phyloP scores from a whole-genome alignment of 164 flowering plant genomes.

The Aristolochia californica region DNA sequence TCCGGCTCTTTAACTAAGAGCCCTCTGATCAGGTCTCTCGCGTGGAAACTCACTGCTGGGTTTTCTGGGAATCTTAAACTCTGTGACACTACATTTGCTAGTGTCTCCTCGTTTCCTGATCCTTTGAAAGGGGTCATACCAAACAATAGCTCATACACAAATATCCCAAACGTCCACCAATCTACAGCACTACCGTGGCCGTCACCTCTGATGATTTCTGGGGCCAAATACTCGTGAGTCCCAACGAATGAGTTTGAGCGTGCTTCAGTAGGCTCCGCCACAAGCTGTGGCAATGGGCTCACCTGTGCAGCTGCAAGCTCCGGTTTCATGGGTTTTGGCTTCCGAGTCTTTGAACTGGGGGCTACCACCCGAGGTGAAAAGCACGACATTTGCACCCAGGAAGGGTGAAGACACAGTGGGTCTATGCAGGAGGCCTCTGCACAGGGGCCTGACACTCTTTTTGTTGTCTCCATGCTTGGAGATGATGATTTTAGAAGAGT shows the following conservation, averaged over 20 bases:
- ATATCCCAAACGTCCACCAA: slow-evolving; percentile 91
- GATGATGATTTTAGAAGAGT: slow-evolving; percentile 40
- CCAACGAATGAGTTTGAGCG: slow-evolving; percentile 91
- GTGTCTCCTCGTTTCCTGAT: slow-evolving; percentile 54
- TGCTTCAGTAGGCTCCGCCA: slow-evolving; percentile 80
- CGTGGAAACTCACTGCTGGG: slow-evolving; percentile 49
- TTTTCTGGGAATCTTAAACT: slow-evolving; percentile 52
- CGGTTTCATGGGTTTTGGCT: slow-evolving; percentile 38
- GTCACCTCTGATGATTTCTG: slow-evolving; percentile 76
- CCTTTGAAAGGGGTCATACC: slow-evolving; percentile 88
- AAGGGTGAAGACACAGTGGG: slow-evolving; percentile 73
- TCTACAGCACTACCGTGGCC: slow-evolving; percentile 91
- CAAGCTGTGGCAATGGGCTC: slow-evolving; percentile 62
- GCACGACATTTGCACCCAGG: slow-evolving; percentile 62
- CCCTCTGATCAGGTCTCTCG: slow-evolving; percentile 57
- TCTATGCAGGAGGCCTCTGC: slow-evolving; percentile 57
- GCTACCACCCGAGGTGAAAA: slow-evolving; percentile 51
- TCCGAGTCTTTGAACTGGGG: slow-evolving; percentile 34
- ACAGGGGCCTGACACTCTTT: slow-evolving; percentile 38
- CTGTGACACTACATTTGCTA: slow-evolving; percentile 56
- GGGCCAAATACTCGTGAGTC: slow-evolving; percentile 89
- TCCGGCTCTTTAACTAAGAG: slow-evolving; percentile 63
- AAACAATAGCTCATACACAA: slow-evolving; percentile 67
- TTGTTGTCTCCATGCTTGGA: slow-evolving; percentile 24
- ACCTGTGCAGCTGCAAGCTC: slow-evolving; percentile 29